These are phyloP conservation scores for Melampsora occidentalis DNA, from an alignment of 1,284 basidiomycete species.

Conservation along the genomic window DNA sequence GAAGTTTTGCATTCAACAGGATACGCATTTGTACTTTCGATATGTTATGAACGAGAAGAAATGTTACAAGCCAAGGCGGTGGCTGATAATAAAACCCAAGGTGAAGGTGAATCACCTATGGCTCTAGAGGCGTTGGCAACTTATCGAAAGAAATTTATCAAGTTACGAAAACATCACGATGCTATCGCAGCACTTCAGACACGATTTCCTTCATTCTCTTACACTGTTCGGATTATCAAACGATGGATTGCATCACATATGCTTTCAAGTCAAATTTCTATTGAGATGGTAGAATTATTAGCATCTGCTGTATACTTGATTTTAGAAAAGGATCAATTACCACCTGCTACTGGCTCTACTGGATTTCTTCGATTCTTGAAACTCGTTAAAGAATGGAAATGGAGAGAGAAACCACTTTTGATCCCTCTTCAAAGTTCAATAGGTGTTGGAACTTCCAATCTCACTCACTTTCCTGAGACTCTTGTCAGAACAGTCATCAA, in stretches of 20 bases:
- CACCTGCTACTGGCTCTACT: constrained; percentile 58
- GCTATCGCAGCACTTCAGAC: constrained; percentile 77
- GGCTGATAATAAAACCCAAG: constrained; percentile 53
- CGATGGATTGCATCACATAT: constrained; percentile 89
- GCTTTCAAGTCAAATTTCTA: constrained; percentile 64
- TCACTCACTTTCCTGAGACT: constrained; percentile 55
- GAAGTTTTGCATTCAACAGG: constrained; percentile 78
- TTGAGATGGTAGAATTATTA: constrained; percentile 79
- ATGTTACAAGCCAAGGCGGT: constrained; percentile 70
- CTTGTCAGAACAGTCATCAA: constrained; percentile 64
- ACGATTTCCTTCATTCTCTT: constrained; percentile 72
- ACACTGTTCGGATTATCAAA: constrained; percentile 81
- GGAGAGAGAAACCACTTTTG: constrained; percentile 60
- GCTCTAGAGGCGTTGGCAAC: constrained; percentile 66
- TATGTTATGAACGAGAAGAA: constrained; percentile 84
- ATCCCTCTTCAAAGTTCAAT: constrained; percentile 57
- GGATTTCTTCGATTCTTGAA: constrained; percentile 77
- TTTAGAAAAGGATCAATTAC: constrained; percentile 47
- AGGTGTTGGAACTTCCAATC: constrained; percentile 50
- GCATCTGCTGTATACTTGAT: constrained; percentile 64
- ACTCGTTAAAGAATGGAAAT: constrained; percentile 76
- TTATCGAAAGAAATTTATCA: constrained; percentile 70
- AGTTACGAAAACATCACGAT: constrained; percentile 78
- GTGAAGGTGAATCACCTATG: constrained; percentile 49
- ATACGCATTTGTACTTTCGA: constrained; percentile 78